Base-by-base conservation (phyloP, 208 protist genomes). In the Trypanosoma rangeli region DNA sequence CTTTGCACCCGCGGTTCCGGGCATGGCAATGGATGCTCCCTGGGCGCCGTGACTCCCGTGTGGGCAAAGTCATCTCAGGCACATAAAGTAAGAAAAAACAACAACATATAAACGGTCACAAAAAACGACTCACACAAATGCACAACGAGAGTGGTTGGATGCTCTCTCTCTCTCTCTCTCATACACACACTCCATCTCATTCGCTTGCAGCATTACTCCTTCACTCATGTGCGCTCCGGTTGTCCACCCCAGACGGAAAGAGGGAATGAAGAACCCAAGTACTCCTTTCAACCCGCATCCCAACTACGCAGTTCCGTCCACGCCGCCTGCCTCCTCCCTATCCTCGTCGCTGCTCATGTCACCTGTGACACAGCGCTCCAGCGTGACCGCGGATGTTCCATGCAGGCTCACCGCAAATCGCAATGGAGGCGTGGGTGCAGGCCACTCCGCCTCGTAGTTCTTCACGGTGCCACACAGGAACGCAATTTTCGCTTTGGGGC, bases 351-450 rank as follows among this genome's bases (percentile, higher is more conserved):
- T 63, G 24, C 22, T 29, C 33, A 35, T 22, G 15, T 68, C 74
- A 33, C 33, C 22, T 13, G 60, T 59, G 55, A 26, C 20, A 62
- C 48, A 70, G 66, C 67, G 31, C 84, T 68, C 62, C 33, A 96
- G 86, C 16, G 73, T 81, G 29, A 94, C 84, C 8, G 79, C 63
- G 2, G 90, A 94, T n/a, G 73, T 64, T 13, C 87, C 90, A 54
- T 89, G 82, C 70, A 96, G 78, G 71, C 90, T 94, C 46, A 89
- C 86, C 0, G 90, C 90, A 60, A 94, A 94, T 64, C 90, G 87
- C 37, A 96, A 68, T 24, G 87, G 85, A 12, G 86, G 83, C 24
- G 88, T 76, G 13, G 90, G 90, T 0, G 77, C 73, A 0, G 83
- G 90, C 85, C 85, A 94, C 49, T 78, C 76, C 56, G 83, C 80